Evolutionary conservation across 345 rosid species (phyloP), one percentile per base, ranked within the genome.

Genomic region (Eucalyptus melliodora): DNA sequence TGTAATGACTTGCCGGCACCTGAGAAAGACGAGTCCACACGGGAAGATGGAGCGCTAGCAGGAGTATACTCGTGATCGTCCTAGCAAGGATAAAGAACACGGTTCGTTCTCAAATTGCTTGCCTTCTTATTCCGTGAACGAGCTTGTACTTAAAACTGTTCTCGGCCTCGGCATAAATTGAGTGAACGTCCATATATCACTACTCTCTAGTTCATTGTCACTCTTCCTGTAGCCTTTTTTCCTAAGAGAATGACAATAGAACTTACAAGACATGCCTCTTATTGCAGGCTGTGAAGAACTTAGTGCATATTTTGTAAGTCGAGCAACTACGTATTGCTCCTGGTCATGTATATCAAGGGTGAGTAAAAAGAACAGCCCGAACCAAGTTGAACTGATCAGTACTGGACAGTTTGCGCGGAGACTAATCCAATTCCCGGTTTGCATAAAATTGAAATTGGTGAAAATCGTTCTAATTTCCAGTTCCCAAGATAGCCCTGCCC

Each of bases 401-500:
- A 0, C 6, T 7, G 56, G 56, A 0, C 56, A 53, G 59, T 53
- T 53, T 19, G 0, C 59, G 1, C 1, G 0, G 23, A 53, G 24
- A 53, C 56, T 19, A 53, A 53, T 53, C 24, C 56, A 53, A 53
- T 53, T 19, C 56, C 2, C 10, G 23, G 10, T 1, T 53, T 53
- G 0, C 56, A 19, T 53, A 3, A 19, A 53, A 53, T 53, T 53
- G 56, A 2, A 19, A 53, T 2, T 0, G 0, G 24, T 56, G 62
- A 56, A 56, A 0, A 21, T 23, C 62, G 13, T 23, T 23, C 12
- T 24, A 19, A 1, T 56, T 56, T 2, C 27, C 27, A 7, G 30
- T 56, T 56, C 13, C 12, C 23, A 9, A 24, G 3, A 24, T 56
- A 1, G 56, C 1, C 23, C 1, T 7, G 10, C 4, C 10, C 24